These are phyloP conservation scores for Carallia pectinifolia DNA, from an alignment of 345 rosid genomes.

Conservation along the genomic window DNA sequence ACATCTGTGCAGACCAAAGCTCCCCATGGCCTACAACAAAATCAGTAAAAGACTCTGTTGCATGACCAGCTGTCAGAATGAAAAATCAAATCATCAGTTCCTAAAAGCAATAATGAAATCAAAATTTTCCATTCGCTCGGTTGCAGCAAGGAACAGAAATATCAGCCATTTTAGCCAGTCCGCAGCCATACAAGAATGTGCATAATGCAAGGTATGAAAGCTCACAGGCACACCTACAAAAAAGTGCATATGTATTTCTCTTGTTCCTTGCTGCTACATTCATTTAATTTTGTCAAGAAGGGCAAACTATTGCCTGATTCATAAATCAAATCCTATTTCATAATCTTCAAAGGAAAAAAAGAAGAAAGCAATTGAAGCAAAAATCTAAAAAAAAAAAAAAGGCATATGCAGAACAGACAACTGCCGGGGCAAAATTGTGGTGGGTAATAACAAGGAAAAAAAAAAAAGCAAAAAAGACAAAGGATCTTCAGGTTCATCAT, in stretches of 20 bases:
- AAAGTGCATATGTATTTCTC: not conserved
- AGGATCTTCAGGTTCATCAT: not conserved
- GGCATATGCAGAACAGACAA: not conserved
- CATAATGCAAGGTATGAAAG: not conserved
- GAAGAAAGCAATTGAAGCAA: too few relatives aligned
- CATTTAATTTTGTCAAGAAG: not conserved
- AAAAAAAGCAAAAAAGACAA: too few relatives aligned
- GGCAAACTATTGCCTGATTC: not conserved
- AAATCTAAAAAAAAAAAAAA: too few relatives aligned
- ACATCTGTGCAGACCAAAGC: conserved; percentile 94
- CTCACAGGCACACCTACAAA: too few relatives aligned
- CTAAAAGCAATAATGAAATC: not conserved
- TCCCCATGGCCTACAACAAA: conserved; percentile 98
- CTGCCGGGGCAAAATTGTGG: not conserved
- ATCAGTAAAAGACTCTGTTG: conserved; percentile 90
- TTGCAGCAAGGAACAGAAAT: not conserved
- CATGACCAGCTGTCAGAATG: conserved; percentile 69
- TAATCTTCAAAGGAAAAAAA: not conserved
- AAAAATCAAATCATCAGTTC: too few relatives aligned
- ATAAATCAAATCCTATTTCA: not conserved
- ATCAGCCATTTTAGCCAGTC: not conserved
- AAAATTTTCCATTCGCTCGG: not conserved
- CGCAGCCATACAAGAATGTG: not conserved
- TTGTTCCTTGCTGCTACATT: not conserved
- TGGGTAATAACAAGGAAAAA: not conserved